Evolutionary conservation across 345 rosid species (phyloP).

Genomic region (Linum usitatissimum): DNA sequence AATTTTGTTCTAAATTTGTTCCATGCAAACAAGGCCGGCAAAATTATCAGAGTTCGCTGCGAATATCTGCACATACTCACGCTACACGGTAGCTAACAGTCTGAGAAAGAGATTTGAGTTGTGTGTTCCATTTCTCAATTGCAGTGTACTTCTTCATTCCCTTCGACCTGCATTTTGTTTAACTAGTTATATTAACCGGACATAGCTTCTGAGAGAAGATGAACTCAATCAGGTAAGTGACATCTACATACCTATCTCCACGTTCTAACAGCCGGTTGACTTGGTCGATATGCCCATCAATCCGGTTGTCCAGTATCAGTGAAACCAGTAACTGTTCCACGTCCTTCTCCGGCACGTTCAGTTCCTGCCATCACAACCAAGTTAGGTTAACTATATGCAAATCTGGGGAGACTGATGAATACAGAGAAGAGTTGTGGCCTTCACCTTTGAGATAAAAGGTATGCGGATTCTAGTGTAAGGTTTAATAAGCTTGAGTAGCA

Average conservation of each 20-base stretch:
- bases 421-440: conserved; percentile 2
- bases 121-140: conserved; percentile 92
- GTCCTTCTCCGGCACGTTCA: conserved; percentile 88
- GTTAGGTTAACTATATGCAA: not conserved
- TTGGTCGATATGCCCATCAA: conserved; percentile 95
- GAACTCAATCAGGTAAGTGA: too few species aligned
- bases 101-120: conserved; percentile 60
- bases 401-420: not conserved
- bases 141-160: conserved; percentile 90
- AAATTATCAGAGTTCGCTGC: too few species aligned
- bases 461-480: conserved; percentile 88
- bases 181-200: not conserved
- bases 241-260: conserved; percentile 49
- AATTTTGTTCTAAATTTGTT: too few species aligned
- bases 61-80: conserved; percentile 23
- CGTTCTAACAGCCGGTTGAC: conserved; percentile 86
- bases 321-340: conserved; percentile 88
- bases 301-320: conserved; percentile 78
- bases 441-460: conserved; percentile 83
- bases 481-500: conserved; percentile 90
- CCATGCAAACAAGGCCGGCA: too few species aligned
- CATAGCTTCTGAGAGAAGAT: not conserved
- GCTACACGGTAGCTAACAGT: conserved; percentile 55
- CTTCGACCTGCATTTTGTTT: conserved; percentile 50
- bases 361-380: conserved; percentile 40